Evolutionary conservation across 306 rosid genomes (phyloP).

Genomic region (Vigna reflexopilosa): DNA sequence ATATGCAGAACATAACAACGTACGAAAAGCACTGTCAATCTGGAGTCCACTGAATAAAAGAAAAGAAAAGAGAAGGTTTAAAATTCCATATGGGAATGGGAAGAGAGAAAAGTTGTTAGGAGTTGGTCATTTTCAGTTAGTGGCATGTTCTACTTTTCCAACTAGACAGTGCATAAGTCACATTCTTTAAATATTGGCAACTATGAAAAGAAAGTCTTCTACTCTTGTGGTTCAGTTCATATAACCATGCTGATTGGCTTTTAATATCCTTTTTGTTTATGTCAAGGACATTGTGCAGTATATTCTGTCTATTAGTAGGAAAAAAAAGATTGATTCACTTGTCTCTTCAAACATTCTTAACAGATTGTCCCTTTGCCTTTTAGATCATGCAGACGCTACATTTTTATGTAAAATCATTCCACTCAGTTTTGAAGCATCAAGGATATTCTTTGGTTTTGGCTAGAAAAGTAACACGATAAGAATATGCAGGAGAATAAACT

Average conservation of each 20-base stretch:
- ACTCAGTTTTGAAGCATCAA: conserved; percentile 39
- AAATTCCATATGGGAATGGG: conserved; percentile 33
- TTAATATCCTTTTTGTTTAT: conserved; percentile 26
- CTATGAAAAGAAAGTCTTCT: conserved; percentile 28
- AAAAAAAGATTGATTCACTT: conserved; percentile 20
- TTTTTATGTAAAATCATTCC: conserved; percentile 31
- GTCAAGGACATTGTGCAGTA: conserved; percentile 32
- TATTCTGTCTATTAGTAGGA: conserved; percentile 24
- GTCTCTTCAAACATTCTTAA: conserved; percentile 46
- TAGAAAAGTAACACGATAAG: conserved; percentile 34
- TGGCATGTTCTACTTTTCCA: conserved; percentile 46
- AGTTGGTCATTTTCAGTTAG: conserved; percentile 63
- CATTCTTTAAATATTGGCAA: conserved; percentile 24
- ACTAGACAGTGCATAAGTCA: conserved; percentile 38
- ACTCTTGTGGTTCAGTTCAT: conserved; percentile 36
- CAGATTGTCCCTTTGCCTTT: conserved; percentile 26
- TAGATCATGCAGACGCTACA: conserved; percentile 35
- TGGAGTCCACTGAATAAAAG: conserved; percentile 48
- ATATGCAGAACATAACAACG: conserved; percentile 43
- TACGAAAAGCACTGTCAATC: conserved; percentile 36
- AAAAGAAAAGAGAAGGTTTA: conserved; percentile 38
- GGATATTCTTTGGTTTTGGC: conserved; percentile 51
- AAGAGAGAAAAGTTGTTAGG: conserved; percentile 56
- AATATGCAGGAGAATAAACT: conserved; percentile 55
- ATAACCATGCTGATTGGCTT: conserved; percentile 26